Conservation (phyloP, 495 filamentous ascomycete genomes). For the Penicillium maclennaniae region DNA sequence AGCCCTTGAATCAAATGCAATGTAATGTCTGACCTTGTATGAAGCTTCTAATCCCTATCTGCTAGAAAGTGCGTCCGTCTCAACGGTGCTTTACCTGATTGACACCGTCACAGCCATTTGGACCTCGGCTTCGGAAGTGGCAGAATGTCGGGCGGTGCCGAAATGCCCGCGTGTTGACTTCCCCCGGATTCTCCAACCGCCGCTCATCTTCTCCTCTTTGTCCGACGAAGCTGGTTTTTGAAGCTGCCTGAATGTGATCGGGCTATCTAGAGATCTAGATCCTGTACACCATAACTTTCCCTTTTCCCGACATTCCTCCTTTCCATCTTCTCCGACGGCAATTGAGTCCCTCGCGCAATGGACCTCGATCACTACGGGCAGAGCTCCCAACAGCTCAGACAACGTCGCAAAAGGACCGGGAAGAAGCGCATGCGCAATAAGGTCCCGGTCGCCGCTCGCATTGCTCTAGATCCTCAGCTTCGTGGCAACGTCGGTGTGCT, state of each 20-base stretch:
- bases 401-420: conserved; percentile 30
- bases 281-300: background rate
- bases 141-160: conserved; percentile 37
- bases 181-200: conserved; percentile 30
- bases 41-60: background rate
- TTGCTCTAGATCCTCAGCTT: conserved; percentile 77
- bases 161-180: conserved; percentile 25
- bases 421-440: conserved; percentile 49
- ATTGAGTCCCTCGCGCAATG: conserved; percentile 30
- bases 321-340: conserved; percentile 23
- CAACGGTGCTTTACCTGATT: background rate
- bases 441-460: conserved; percentile 54
- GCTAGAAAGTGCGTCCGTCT: background rate
- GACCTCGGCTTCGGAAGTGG: conserved; percentile 38
- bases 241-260: conserved; percentile 8
- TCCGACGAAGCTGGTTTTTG: conserved; percentile 3
- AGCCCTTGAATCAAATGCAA: background rate
- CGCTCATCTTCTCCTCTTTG: conserved; percentile 13
- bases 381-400: conserved; percentile 41
- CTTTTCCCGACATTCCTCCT: conserved; percentile 1
- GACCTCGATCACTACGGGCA: conserved; percentile 35
- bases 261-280: conserved; percentile 4
- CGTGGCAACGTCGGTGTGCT: conserved; percentile 85
- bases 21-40: background rate
- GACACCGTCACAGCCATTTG: background rate